A percentile compares a stretch with the other conserved stretches of the same genome.
Evolutionary conservation across 768 basidiomycete genomes (phyloP).

Genomic region (Pisolithus microcarpus): DNA sequence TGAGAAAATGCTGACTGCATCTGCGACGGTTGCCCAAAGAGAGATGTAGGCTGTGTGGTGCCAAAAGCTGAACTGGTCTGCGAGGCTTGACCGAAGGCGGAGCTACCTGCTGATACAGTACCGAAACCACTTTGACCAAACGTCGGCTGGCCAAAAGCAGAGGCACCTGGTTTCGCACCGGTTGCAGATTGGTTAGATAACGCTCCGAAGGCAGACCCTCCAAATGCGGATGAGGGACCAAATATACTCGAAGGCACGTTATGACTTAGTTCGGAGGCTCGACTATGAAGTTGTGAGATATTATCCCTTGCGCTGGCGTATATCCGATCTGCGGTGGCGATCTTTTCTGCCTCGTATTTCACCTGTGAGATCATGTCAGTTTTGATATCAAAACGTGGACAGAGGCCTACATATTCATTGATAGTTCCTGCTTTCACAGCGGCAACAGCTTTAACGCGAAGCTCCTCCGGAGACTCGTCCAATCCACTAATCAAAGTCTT

Average conservation of each 20-base stretch:
- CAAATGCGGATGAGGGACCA: constrained; percentile 18
- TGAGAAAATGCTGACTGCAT: constrained; percentile 24
- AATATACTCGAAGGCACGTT: constrained; percentile 5
- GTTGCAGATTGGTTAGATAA: constrained; percentile 26
- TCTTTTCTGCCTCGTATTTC: constrained; percentile 54
- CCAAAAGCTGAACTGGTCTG: constrained; percentile 30
- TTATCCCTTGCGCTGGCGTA: constrained; percentile 46
- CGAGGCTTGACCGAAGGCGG: constrained; percentile 23
- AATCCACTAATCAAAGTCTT: constrained; percentile 55
- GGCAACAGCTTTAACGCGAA: constrained; percentile 55
- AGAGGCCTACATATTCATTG: constrained; percentile 60
- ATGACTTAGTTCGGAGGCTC: constrained; percentile 41
- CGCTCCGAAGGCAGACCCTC: constrained; percentile 34
- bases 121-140: constrained; percentile 34
- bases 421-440: constrained; percentile 49
- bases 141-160: constrained; percentile 31
- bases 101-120: constrained; percentile 3
- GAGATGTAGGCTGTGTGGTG: constrained; percentile 21
- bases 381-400: neutral
- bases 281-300: constrained; percentile 41
- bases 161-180: constrained; percentile 17
- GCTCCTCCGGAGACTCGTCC: constrained; percentile 75
- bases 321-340: constrained; percentile 44
- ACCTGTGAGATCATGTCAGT: constrained; percentile 25
- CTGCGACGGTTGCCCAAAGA: constrained; percentile 29